phyloP scores from a whole-genome alignment of 2,329 filamentous ascomycete species.

The Ophiostoma himal-ulmi region DNA sequence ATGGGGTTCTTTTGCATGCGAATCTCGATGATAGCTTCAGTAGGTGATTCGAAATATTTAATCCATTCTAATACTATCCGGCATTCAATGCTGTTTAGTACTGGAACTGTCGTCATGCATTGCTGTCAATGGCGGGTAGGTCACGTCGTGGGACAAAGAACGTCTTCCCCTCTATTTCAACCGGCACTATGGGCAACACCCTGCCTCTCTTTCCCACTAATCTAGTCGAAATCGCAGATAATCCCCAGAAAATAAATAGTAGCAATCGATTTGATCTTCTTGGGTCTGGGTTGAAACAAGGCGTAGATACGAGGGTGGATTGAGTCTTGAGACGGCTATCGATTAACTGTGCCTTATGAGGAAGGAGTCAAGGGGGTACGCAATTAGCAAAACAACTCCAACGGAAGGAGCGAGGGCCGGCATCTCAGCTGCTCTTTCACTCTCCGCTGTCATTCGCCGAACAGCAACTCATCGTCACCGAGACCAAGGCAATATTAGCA shows the following conservation, averaged over 20 bases:
- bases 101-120: not conserved
- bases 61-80: not conserved
- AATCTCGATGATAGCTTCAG: not conserved
- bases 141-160: slow-evolving; percentile 1
- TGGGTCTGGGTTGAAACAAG: not conserved
- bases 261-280: not conserved
- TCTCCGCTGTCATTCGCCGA: not conserved
- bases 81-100: not conserved
- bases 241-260: not conserved
- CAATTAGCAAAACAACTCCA: not conserved
- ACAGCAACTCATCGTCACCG: not conserved
- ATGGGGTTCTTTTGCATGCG: not conserved
- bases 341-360: not conserved
- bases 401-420: not conserved
- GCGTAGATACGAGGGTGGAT: not conserved
- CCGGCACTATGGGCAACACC: not conserved
- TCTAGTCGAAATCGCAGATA: not conserved
- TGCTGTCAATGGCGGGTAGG: not conserved
- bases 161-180: slow-evolving; percentile 2
- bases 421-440: not conserved
- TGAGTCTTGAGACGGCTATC: not conserved
- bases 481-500: not conserved
- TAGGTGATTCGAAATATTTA: not conserved
- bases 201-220: not conserved
- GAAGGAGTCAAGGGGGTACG: not conserved